Percentiles rank a stretch among this genome's conserved stretches.
Conservation (phyloP, 352 stramenopile species). For the Globisporangium polare region DNA sequence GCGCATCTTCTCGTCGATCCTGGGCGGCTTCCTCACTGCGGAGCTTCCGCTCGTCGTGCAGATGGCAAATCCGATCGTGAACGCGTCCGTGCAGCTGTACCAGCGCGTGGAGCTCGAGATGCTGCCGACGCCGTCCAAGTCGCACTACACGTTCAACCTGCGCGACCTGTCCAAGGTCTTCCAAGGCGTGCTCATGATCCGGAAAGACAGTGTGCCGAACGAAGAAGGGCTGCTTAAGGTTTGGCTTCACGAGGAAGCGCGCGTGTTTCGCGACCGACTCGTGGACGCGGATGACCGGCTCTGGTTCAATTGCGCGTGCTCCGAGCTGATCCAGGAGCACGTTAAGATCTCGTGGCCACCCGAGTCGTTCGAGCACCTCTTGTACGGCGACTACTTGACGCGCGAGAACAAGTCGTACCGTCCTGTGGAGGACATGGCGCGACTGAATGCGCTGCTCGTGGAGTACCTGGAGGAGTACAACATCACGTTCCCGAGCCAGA, state of each 20-base stretch:
- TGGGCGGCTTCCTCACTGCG: constrained; percentile 77
- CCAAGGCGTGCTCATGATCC: constrained; percentile 92
- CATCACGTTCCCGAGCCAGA: constrained; percentile 89
- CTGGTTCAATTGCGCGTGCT: constrained; percentile 85
- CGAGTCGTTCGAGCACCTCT: constrained; percentile 69
- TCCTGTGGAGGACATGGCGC: constrained; percentile 57
- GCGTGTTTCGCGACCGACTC: constrained; percentile 91
- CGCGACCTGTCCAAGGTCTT: constrained; percentile 93
- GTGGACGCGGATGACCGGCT: constrained; percentile 81
- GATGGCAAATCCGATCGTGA: constrained; percentile 78
- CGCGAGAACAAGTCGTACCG: constrained; percentile 75
- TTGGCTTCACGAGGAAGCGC: constrained; percentile 90
- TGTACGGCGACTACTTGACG: constrained; percentile 91
- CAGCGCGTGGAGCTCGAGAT: constrained; percentile 86
- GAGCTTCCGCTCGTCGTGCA: constrained; percentile 72
- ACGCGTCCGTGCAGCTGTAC: constrained; percentile 86
- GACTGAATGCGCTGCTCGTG: constrained; percentile 74
- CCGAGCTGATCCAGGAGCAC: constrained; percentile 69
- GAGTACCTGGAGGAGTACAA: constrained; percentile 96
- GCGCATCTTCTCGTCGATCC: constrained; percentile 89
- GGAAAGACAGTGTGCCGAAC: constrained; percentile 63
- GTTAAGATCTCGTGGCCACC: constrained; percentile 55
- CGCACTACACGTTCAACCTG: constrained; percentile 94
- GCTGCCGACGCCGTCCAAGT: constrained; percentile 89
- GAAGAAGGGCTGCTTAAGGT: constrained; percentile 80